phyloP scores from a whole-genome alignment of 2,329 filamentous ascomycete species.

The Gaeumannomyces tritici region DNA sequence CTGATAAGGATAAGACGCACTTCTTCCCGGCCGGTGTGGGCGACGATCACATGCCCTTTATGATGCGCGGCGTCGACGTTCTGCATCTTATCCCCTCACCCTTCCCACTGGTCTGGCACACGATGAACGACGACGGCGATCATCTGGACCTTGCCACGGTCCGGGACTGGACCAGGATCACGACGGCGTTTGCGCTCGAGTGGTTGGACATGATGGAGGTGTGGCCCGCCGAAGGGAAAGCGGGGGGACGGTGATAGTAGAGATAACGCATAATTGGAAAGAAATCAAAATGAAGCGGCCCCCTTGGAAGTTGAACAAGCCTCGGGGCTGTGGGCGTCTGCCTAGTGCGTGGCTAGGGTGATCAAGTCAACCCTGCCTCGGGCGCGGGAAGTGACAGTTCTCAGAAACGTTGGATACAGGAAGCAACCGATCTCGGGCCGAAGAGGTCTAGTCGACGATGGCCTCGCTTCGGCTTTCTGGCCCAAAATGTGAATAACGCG shows the following conservation, averaged over 20 bases:
- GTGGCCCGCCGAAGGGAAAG: conserved; percentile 11
- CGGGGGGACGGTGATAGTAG: not conserved
- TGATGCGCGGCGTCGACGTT: conserved; percentile 63
- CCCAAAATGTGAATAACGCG: not conserved
- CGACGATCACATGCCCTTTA: conserved; percentile 74
- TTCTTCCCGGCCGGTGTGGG: conserved; percentile 39
- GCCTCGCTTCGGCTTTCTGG: not conserved
- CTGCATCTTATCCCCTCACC: conserved; percentile 66
- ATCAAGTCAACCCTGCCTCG: not conserved
- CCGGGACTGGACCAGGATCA: conserved; percentile 66
- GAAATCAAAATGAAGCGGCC: not conserved
- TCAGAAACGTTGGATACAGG: not conserved
- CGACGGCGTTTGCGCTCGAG: conserved; percentile 65
- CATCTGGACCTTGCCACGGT: conserved; percentile 63
- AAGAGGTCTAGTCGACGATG: not conserved
- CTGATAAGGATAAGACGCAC: conserved; percentile 32
- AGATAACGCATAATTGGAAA: not conserved
- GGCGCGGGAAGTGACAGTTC: not conserved
- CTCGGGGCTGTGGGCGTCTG: not conserved
- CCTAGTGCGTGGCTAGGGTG: not conserved
- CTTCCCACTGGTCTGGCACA: conserved; percentile 68
- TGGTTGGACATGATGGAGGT: conserved; percentile 61
- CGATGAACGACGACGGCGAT: conserved; percentile 58
- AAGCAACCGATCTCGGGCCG: not conserved
- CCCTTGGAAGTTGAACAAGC: not conserved